phyloP scores from a whole-genome alignment of 495 filamentous ascomycete species.

The Trichoderma erinaceum region DNA sequence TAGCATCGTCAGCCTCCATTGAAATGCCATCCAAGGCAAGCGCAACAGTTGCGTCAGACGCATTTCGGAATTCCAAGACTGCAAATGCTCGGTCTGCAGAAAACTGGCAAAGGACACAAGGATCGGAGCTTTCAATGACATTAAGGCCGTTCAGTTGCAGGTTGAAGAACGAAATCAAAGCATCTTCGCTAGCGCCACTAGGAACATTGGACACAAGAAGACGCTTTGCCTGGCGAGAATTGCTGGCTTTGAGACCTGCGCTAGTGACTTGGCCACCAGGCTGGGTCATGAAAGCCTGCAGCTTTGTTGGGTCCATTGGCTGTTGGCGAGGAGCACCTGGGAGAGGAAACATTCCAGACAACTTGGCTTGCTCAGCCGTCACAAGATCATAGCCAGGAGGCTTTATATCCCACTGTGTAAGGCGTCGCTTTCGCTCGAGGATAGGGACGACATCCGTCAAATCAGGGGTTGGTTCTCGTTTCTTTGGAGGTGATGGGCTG shows the following conservation, averaged over 20 bases:
- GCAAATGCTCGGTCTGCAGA: constrained; percentile 74
- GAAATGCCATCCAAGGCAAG: constrained; percentile 82
- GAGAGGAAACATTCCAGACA: constrained; percentile 99
- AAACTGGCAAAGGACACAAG: constrained; percentile 78
- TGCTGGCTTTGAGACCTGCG: constrained; percentile 79
- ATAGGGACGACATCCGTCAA: constrained; percentile 77
- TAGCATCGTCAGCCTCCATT: constrained; percentile 67
- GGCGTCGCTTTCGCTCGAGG: constrained; percentile 72
- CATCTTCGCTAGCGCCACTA: constrained; percentile 58
- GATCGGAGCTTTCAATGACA: constrained; percentile 74
- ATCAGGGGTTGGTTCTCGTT: constrained; percentile 92
- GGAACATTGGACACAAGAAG: constrained; percentile 83
- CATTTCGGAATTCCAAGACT: constrained; percentile 82
- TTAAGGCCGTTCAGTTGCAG: constrained; percentile 91
- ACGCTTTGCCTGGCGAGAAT: constrained; percentile 87
- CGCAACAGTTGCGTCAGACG: constrained; percentile 83
- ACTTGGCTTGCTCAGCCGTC: constrained; percentile 95
- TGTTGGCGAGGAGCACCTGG: constrained; percentile 93
- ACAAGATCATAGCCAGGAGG: constrained; percentile 97
- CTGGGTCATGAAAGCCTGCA: constrained; percentile 94
- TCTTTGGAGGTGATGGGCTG: constrained; percentile 73
- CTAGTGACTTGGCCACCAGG: constrained; percentile 64
- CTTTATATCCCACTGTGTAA: constrained; percentile 99
- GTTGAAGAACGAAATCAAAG: constrained; percentile 83
- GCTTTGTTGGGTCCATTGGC: constrained; percentile 89